These are phyloP conservation scores for Cardiospermum halicacabum DNA, from an alignment of 345 rosid species.

Conservation along the genomic window DNA sequence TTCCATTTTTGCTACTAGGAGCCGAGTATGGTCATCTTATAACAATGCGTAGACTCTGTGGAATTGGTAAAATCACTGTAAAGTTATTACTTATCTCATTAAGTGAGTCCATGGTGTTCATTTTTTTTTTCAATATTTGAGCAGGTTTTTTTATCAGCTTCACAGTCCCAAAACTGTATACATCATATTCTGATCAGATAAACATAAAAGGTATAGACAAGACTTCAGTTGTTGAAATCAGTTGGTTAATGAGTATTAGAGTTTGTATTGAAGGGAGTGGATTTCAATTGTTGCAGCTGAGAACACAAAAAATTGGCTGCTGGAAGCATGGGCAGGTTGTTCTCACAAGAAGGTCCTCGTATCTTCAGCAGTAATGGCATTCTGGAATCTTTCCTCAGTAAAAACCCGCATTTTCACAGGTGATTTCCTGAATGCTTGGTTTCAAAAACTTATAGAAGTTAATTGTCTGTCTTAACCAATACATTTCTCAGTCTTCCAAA, in stretches of 20 bases:
- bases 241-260: background rate
- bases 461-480: too few relatives aligned
- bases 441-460: too few relatives aligned
- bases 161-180: conserved; percentile 64
- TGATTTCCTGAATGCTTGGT: conserved; percentile 15
- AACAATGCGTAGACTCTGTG: conserved; percentile 71
- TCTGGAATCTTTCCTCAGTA: conserved; percentile 83
- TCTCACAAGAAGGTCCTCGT: conserved; percentile 85
- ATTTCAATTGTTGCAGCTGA: conserved; percentile 39
- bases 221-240: background rate
- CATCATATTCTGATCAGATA: conserved; percentile 53
- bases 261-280: conserved; percentile 14
- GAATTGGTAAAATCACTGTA: conserved; percentile 46
- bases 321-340: conserved; percentile 71
- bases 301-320: conserved; percentile 31
- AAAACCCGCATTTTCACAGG: conserved; percentile 81
- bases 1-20: conserved; percentile 79
- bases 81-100: background rate
- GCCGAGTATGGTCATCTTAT: conserved; percentile 83
- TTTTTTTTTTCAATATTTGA: conserved; percentile 8
- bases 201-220: conserved; percentile 46
- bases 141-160: conserved; percentile 84
- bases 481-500: too few relatives aligned
- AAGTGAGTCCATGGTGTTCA: background rate
- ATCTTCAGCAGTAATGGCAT: conserved; percentile 67